Conservation (phyloP, 805 yeast species). For the Pichia thaimueangensis region DNA sequence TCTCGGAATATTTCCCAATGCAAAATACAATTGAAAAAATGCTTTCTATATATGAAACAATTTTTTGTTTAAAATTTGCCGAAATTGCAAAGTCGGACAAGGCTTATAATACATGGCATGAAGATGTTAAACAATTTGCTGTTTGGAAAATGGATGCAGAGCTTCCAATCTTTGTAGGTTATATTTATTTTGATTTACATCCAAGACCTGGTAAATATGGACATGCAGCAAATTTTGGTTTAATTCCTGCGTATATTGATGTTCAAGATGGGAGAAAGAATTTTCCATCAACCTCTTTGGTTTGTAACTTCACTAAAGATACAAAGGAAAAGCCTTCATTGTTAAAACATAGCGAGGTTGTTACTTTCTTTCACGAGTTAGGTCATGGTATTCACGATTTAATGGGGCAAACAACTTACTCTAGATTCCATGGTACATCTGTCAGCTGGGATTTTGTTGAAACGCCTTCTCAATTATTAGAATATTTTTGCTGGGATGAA, state of each 20-base stretch:
- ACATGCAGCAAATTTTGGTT: conserved; percentile 80
- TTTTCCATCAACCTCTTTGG: conserved; percentile 70
- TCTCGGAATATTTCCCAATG: conserved; percentile 75
- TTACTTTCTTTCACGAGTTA: conserved; percentile 82
- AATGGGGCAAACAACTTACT: conserved; percentile 56
- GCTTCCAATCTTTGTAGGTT: conserved; percentile 62
- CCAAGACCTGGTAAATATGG: conserved; percentile 85
- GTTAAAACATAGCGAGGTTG: conserved; percentile 70
- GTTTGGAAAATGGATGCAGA: conserved; percentile 58
- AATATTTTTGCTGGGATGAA: conserved; percentile 80
- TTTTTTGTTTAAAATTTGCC: conserved; percentile 63
- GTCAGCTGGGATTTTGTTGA: conserved; percentile 86
- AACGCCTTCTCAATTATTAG: conserved; percentile 86
- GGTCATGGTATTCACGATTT: conserved; percentile 86
- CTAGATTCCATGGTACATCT: conserved; percentile 69
- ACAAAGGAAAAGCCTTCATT: conserved; percentile 63
- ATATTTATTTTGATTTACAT: conserved; percentile 73
- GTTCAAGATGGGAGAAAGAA: conserved; percentile 40
- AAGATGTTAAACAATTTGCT: conserved; percentile 66
- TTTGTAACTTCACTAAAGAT: conserved; percentile 80
- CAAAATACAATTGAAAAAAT: conserved; percentile 59
- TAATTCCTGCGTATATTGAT: conserved; percentile 52
- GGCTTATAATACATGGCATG: conserved; percentile 57
- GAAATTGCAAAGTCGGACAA: conserved; percentile 36
- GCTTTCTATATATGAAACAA: conserved; percentile 62